These are phyloP conservation scores for Vigna unguiculata DNA, from an alignment of 306 rosid species.

Conservation along the genomic window DNA sequence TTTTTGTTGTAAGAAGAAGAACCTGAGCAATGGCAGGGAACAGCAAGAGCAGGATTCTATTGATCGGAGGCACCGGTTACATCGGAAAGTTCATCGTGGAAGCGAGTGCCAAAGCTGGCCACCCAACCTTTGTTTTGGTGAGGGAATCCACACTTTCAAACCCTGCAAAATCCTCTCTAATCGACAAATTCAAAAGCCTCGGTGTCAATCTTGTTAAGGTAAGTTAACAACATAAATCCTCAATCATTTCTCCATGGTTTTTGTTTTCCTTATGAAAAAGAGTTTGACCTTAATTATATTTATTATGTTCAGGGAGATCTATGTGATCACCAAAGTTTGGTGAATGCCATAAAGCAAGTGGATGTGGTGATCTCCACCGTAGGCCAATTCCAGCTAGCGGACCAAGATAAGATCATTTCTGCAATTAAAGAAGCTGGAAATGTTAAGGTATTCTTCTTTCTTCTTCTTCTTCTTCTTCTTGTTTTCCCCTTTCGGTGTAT, in stretches of 20 bases:
- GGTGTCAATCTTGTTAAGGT: slow-evolving; percentile 62
- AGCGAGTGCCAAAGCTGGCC: slow-evolving; percentile 70
- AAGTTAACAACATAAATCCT: background rate
- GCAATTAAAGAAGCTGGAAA: slow-evolving; percentile 85
- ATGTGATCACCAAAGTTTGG: slow-evolving; percentile 71
- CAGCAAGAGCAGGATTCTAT: slow-evolving; percentile 46
- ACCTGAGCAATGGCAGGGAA: background rate
- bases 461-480: no score
- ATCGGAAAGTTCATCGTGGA: slow-evolving; percentile 74
- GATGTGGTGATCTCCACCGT: slow-evolving; percentile 80
- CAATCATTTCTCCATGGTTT: background rate
- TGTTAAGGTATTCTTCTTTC: slow-evolving; percentile 60
- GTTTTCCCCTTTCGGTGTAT: no score
- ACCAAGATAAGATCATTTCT: slow-evolving; percentile 76
- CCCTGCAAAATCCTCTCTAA: slow-evolving; percentile 55
- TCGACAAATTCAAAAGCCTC: slow-evolving; percentile 55
- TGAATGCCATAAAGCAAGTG: slow-evolving; percentile 76
- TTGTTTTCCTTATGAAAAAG: background rate
- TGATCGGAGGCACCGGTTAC: slow-evolving; percentile 81
- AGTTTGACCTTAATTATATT: background rate
- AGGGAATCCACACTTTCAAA: slow-evolving; percentile 62
- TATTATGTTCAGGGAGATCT: slow-evolving; percentile 66
- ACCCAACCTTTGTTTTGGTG: slow-evolving; percentile 64
- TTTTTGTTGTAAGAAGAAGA: no score
- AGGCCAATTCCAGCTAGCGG: slow-evolving; percentile 50